Base-by-base conservation (phyloP, 345 rosid species). In the Gossypium turneri region DNA sequence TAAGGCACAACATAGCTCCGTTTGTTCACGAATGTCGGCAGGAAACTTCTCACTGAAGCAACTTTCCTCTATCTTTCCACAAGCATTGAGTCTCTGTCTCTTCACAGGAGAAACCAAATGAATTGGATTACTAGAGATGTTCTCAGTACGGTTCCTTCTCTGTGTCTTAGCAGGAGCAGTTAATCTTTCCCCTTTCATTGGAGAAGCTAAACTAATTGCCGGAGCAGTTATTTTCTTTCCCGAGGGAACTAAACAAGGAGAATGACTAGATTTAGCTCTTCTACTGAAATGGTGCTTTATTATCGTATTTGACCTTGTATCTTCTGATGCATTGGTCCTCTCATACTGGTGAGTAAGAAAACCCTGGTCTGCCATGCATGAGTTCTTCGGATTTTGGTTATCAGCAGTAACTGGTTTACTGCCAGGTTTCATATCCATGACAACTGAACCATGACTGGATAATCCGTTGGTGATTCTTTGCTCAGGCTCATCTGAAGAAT, bases 41-140 rank as follows among this genome's bases (percentile, higher is more conserved):
- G 81, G 56, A 27, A 75, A 56, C 59, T 76, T 81, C 70, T 83
- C 83, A 29, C 55, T 60, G 41, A 77, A 78, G 48, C 60, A 70
- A 62, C 64, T 78, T 53, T 65, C 73, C 63, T 86, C 92, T 61
- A 78, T 38, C 77, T 63, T 84, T 9, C 81, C 74, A 77, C 90
- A 88, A 74, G 86, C 83, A 61, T 84, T 80, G 76, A 90, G 82
- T 74, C 89, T 86, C 67, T 83, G 77, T 43, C 84, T 84, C 82
- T 90, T 90, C 75, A 73, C 58, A 9, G 73, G 75, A 64, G 88
- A 88, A 45, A 82, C 87, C 61, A 75, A 78, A 77, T 78, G 75
- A 71, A 70, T 79, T 52, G 85, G 77, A 70, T 79, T 77, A 5
- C 70, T 70, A 58, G 80, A 68, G 72, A 25, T 68, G 25, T 75